Conservation (phyloP, 257 asterid species). For the Scutellaria barbata region DNA sequence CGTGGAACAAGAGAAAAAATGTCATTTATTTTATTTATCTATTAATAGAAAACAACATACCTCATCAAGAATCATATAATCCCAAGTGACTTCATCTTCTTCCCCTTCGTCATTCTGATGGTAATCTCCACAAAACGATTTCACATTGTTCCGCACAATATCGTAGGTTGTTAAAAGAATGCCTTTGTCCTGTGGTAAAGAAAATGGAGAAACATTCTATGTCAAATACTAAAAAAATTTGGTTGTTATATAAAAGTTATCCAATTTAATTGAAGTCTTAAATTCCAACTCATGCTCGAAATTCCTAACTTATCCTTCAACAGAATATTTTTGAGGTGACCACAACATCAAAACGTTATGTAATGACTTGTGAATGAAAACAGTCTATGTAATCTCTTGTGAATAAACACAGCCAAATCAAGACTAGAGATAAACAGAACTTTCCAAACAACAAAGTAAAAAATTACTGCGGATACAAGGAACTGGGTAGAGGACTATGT, state of each 20-base stretch:
- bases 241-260: not conserved
- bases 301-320: slow-evolving; percentile 9
- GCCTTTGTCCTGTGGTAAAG: slow-evolving; percentile 71
- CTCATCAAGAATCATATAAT: slow-evolving; percentile 94
- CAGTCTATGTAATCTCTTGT: slow-evolving; percentile 11
- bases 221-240: not conserved
- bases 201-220: slow-evolving; percentile 29
- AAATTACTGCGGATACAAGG: slow-evolving; percentile 23
- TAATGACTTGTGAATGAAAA: slow-evolving; percentile 6
- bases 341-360: slow-evolving; percentile 27
- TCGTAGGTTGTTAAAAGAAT: slow-evolving; percentile 91
- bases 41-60: slow-evolving; percentile 42
- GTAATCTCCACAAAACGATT: slow-evolving; percentile 67
- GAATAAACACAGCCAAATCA: not conserved
- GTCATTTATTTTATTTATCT: slow-evolving; percentile 13
- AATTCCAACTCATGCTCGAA: slow-evolving; percentile 8
- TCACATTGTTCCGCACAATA: slow-evolving; percentile 78
- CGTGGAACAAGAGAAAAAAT: slow-evolving; percentile 7
- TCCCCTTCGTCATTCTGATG: slow-evolving; percentile 48
- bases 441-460: slow-evolving; percentile 12
- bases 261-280: slow-evolving; percentile 6
- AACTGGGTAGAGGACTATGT: not conserved
- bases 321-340: not conserved
- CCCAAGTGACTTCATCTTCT: slow-evolving; percentile 77
- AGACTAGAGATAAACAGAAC: slow-evolving; percentile 16